phyloP scores from a whole-genome alignment of 1,139 yeast genomes.

The Suhomyces chickasaworum region DNA sequence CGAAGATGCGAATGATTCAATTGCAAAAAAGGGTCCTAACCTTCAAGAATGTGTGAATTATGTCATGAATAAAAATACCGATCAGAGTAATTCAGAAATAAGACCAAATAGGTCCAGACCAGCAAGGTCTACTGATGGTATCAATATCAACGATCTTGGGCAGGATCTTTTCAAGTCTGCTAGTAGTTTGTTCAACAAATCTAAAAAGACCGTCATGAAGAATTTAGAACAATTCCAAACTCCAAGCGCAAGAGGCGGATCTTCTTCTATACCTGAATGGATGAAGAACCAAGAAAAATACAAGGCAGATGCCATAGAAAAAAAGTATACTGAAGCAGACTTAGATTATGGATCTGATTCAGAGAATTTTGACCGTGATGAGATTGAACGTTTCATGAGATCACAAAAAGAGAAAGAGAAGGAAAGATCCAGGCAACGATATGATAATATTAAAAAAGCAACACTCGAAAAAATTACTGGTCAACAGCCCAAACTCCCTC shows the following conservation, averaged over 20 bases:
- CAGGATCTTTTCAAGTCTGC: conserved; percentile 65
- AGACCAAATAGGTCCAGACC: neutral
- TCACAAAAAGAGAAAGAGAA: conserved; percentile 43
- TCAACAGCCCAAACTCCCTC: neutral
- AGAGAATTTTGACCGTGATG: conserved; percentile 47
- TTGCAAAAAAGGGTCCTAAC: conserved; percentile 57
- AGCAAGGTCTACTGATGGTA: conserved; percentile 7
- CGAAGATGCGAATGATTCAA: conserved; percentile 63
- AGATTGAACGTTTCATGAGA: conserved; percentile 42
- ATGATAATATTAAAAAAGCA: conserved; percentile 23
- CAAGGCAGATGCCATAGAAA: conserved; percentile 44
- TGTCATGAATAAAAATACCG: conserved; percentile 49
- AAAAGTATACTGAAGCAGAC: conserved; percentile 35
- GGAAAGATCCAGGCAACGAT: conserved; percentile 33
- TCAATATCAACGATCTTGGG: conserved; percentile 56
- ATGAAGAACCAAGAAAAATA: conserved; percentile 62
- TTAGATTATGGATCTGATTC: conserved; percentile 43
- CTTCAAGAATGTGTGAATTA: conserved; percentile 68
- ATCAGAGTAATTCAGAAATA: neutral
- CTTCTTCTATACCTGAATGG: conserved; percentile 68
- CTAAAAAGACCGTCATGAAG: conserved; percentile 62
- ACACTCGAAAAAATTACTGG: conserved; percentile 22
- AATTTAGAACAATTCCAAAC: conserved; percentile 64
- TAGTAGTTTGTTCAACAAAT: conserved; percentile 58
- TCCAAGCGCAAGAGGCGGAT: conserved; percentile 14